Percentiles rank a stretch among this genome's conserved stretches.
phyloP scores from a whole-genome alignment of 2,329 filamentous ascomycete species.

The Penicillium polonicum region DNA sequence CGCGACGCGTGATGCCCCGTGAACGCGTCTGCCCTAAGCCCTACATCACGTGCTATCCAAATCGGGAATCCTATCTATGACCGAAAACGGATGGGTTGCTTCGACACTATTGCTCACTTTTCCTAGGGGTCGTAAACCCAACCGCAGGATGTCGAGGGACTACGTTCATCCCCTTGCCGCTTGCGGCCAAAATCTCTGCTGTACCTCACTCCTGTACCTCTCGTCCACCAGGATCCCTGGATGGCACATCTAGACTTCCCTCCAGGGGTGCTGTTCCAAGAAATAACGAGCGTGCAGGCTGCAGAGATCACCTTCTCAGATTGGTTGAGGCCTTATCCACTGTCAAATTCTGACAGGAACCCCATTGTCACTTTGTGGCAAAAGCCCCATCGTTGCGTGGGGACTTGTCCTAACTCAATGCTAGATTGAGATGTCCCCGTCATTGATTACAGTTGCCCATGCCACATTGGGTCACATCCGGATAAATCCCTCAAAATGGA shows the following conservation, averaged over 20 bases:
- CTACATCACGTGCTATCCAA: slow-evolving; percentile 15
- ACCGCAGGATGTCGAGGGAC: neutral
- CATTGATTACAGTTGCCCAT: slow-evolving; percentile 12
- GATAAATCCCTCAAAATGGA: neutral
- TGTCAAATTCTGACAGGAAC: neutral
- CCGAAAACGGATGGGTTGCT: slow-evolving; percentile 14
- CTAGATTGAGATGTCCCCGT: slow-evolving; percentile 8
- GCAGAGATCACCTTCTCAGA: neutral
- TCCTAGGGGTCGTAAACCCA: neutral
- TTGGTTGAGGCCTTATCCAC: neutral
- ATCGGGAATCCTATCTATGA: neutral
- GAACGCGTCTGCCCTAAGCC: slow-evolving; percentile 27
- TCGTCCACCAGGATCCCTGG: slow-evolving; percentile 10
- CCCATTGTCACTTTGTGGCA: neutral
- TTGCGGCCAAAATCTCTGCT: slow-evolving; percentile 11
- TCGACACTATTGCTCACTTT: neutral
- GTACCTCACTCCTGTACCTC: slow-evolving; percentile 17
- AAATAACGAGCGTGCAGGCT: neutral
- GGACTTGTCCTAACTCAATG: neutral
- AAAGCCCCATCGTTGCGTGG: neutral
- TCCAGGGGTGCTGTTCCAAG: neutral
- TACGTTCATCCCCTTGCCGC: slow-evolving; percentile 6
- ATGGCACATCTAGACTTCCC: slow-evolving; percentile 21
- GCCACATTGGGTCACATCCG: neutral
- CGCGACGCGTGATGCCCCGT: slow-evolving; percentile 21